These are phyloP conservation scores for Rubus idaeus DNA, from an alignment of 306 rosid genomes.

Conservation along the genomic window DNA sequence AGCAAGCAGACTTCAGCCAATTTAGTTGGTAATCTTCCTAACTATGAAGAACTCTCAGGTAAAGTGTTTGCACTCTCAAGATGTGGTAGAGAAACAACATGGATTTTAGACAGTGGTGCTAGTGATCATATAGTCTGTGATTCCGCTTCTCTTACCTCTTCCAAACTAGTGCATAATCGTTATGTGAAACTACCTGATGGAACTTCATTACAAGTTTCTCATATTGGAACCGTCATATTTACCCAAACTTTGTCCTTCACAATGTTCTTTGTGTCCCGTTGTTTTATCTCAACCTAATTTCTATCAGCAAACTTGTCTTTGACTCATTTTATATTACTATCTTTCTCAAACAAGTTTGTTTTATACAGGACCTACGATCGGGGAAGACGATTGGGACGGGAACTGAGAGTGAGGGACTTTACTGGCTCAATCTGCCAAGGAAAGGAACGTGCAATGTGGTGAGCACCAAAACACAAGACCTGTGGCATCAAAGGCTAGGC, in stretches of 20 bases:
- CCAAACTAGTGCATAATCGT: neutral
- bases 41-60: neutral
- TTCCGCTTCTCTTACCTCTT: neutral
- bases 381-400: neutral
- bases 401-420: neutral
- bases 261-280: neutral
- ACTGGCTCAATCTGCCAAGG: neutral
- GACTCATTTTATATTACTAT: neutral
- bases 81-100: neutral
- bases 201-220: neutral
- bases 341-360: neutral
- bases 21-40: neutral
- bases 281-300: neutral
- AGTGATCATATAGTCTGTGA: neutral
- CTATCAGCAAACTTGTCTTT: neutral
- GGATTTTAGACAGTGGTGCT: neutral
- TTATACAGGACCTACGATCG: neutral
- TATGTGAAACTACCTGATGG: neutral
- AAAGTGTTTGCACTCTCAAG: neutral
- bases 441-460: neutral
- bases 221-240: neutral
- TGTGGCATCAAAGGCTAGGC: neutral
- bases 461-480: neutral
- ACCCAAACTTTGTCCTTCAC: neutral
- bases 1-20: neutral